Base-by-base conservation (phyloP, 2,329 filamentous ascomycete genomes). In the Grosmannia huntii region DNA sequence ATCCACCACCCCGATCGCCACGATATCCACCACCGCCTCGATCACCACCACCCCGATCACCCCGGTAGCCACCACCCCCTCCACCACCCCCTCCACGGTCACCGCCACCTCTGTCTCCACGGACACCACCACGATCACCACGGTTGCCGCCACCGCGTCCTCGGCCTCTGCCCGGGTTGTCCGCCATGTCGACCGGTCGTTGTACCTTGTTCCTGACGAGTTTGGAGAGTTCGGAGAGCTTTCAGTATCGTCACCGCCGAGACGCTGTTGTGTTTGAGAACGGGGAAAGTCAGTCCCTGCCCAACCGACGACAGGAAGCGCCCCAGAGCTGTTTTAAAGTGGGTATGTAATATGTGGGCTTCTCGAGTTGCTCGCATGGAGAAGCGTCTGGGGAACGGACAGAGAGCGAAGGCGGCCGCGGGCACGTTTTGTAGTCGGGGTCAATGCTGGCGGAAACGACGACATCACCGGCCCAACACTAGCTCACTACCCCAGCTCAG, bases 61-160 rank as follows among this genome's bases (percentile, higher is more conserved):
- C 46, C 11, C 46, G 25, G 12, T 56, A 19, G 31, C 55, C 44
- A 2, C 56, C 56, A 7, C 50, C 56, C 38, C 46, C 55, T 23
- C 55, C 44, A 2, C 56, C 56, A 7, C 50, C 56, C 38, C 46
- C 55, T 23, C 55, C 33, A 19, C 46, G 28, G 19, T 38, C 23
- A 1, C 56, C 49, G n/a, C 44, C 55, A 14, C 46, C 55, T 16
- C 58, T 41, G 12, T 49, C 23, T 12, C 57, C 62, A 3, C 68
- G 57, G n/a, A 57, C 57, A 7, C 57, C 60, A 38, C 59, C 19
- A 25, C 53, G 44, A 38, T 38, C 44, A 9, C 63, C 62, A 2
- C 68, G 60, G 6, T 71, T 64, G 41, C 60, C 61, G 55, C 65
- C 65, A 44, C 59, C 58, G 38, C 61, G 56, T 5, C 59, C 59